Base-by-base conservation (phyloP, 2,329 filamentous ascomycete species). In the Alternaria longipes region DNA sequence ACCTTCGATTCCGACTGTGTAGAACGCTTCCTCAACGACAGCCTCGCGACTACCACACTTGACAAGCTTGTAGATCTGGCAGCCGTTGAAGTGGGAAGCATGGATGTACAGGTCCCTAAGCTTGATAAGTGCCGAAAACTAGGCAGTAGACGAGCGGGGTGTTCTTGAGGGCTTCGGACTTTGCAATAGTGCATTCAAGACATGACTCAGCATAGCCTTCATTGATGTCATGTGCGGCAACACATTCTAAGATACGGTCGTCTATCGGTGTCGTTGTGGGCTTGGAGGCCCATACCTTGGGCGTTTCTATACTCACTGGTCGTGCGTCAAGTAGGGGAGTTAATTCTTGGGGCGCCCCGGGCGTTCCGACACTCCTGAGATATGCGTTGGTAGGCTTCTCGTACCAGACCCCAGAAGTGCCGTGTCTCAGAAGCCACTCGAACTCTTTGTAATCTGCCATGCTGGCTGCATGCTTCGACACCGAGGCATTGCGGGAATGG, bases 11-110 rank as follows among this genome's bases (percentile, higher is more conserved):
- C 75, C 74, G 5, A 69, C 56, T 1, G 69, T 63, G 49, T 76
- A 72, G 47, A 74, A 78, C 0, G 70, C 68, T 50, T 78, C 73
- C 0, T 70, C 62, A 3, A 64, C 60, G 1, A 75, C 76, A 12
- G 70, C 72, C 22, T 77, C 74, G 6, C 75, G 67, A 50, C 73
- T 75, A 4, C 76, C 75, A 46, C 72, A 78, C 30, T 67, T 73
- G 41, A 74, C 49, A 6, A 78, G 34, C 49, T 68, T 77, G 66
- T 74, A 77, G 4, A 77, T 73, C 26, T 67, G 64, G 12, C 46
- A 57, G 7, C 73, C 74, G 8, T 65, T 64, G 51, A 52, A 62
- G 18, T 66, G 56, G 0, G 54, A 36, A 2, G 61, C 62, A 36
- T 61, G 56, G 2, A 60, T 49, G 20, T 68, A 67, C 0, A 54